phyloP scores from a whole-genome alignment of 1,139 yeast species.

The Kodamaea sp. region DNA sequence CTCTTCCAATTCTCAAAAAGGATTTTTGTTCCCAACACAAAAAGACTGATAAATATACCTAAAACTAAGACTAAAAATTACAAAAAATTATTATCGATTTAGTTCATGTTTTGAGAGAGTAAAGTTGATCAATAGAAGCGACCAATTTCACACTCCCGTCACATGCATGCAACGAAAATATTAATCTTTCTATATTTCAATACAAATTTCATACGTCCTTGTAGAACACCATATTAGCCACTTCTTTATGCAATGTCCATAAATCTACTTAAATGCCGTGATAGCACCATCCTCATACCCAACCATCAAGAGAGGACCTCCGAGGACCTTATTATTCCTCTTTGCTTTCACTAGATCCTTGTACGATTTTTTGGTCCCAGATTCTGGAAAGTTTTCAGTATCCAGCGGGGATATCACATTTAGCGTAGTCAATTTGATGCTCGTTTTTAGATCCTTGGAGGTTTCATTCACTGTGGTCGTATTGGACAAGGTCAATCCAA shows the following conservation, averaged over 20 bases:
- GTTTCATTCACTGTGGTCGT: conserved; percentile 9
- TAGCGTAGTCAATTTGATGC: conserved; percentile 17
- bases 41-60: too few species aligned
- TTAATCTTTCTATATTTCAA: conserved; percentile 3
- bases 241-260: too few species aligned
- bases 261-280: conserved; percentile 10
- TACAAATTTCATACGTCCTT: conserved; percentile 3
- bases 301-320: conserved; percentile 21
- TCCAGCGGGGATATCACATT: conserved; percentile 10
- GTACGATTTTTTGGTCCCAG: conserved; percentile 12
- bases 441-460: conserved; percentile 3
- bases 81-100: too few species aligned
- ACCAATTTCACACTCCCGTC: too few species aligned
- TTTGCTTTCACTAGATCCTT: conserved; percentile 17
- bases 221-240: too few species aligned
- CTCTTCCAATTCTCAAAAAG: too few species aligned
- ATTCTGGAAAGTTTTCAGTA: too few species aligned
- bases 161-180: too few species aligned
- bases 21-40: too few species aligned
- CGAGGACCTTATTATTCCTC: neutral
- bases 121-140: too few species aligned
- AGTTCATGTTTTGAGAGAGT: too few species aligned
- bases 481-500: conserved; percentile 8
- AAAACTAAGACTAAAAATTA: too few species aligned
- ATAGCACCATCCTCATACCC: conserved; percentile 44